Evolutionary conservation across 1,139 yeast species (phyloP).

Genomic region (Geotrichum carabidarum): DNA sequence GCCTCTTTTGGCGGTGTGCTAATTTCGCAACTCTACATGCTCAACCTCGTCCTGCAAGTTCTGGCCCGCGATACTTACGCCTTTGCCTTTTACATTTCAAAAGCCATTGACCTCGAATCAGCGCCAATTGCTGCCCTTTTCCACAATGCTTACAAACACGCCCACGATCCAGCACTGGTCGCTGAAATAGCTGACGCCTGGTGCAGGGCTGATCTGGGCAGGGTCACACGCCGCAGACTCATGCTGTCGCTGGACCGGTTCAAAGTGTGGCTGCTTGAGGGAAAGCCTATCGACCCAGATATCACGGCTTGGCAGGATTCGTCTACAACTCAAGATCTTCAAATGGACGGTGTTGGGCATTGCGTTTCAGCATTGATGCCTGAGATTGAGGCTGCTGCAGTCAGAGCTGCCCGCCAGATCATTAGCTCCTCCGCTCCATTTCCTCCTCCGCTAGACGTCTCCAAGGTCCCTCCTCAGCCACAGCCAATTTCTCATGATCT

Average conservation of each 20-base stretch:
- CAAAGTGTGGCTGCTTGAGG: too few species aligned
- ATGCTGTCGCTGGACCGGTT: too few species aligned
- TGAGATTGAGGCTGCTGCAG: neutral
- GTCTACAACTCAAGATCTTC: too few species aligned
- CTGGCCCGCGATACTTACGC: neutral
- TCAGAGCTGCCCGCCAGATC: too few species aligned
- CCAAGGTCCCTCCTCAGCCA: neutral
- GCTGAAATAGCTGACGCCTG: conserved; percentile 1
- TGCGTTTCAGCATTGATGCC: neutral
- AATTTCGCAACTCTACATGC: conserved; percentile 12
- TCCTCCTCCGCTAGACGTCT: neutral
- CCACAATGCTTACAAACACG: neutral
- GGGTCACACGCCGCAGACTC: too few species aligned
- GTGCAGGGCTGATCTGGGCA: neutral
- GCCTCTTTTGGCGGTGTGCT: conserved; percentile 16
- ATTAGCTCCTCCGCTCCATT: neutral
- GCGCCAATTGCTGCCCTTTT: conserved; percentile 1
- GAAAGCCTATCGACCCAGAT: too few species aligned
- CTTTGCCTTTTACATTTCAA: neutral
- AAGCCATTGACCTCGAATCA: conserved; percentile 3
- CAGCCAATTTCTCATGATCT: neutral
- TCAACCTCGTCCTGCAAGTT: conserved; percentile 8
- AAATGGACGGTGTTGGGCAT: too few species aligned
- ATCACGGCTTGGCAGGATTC: too few species aligned
- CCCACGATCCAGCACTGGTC: neutral